A percentile compares a stretch with the other conserved stretches of the same genome.
phyloP scores from a whole-genome alignment of 176 grass and related monocot genomes.

The Aegilops bicornis region DNA sequence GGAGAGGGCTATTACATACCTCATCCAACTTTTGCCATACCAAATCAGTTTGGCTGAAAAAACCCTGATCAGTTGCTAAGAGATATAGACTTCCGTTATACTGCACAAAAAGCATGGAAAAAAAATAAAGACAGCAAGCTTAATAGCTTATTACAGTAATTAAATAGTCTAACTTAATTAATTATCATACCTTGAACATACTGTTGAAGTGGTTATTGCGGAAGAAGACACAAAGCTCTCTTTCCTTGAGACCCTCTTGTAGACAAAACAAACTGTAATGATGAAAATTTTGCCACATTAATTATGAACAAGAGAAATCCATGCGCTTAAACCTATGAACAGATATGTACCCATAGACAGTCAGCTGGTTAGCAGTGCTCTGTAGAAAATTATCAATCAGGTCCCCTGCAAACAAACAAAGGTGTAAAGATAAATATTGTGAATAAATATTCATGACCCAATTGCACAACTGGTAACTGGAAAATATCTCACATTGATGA shows the following conservation, averaged over 20 bases:
- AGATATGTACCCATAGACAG: constrained; percentile 80
- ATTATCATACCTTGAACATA: constrained; percentile 89
- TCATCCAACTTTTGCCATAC: constrained; percentile 98
- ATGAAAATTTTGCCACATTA: constrained; percentile 26
- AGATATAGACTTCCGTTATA: constrained; percentile 84
- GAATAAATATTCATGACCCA: constrained; percentile 4
- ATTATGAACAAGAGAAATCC: neutral
- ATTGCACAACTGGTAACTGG: neutral
- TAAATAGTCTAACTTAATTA: neutral
- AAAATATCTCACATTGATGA: constrained; percentile 70
- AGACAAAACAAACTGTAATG: constrained; percentile 84
- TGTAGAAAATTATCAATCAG: constrained; percentile 80
- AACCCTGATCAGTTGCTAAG: constrained; percentile 97
- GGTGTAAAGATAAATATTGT: constrained; percentile 19
- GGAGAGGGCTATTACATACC: constrained; percentile 44
- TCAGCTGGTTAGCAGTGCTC: constrained; percentile 87
- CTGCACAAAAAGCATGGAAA: constrained; percentile 42
- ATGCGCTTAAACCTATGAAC: neutral
- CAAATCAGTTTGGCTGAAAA: constrained; percentile 92
- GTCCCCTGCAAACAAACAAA: constrained; percentile 75
- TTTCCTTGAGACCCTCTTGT: constrained; percentile 95
- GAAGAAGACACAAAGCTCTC: constrained; percentile 93
- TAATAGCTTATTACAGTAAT: neutral
- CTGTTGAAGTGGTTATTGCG: constrained; percentile 99
- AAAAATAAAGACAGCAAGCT: neutral